These are phyloP conservation scores for Linnemannia zychae DNA, from an alignment of 192 early-diverging fungal genomes.

Conservation along the genomic window DNA sequence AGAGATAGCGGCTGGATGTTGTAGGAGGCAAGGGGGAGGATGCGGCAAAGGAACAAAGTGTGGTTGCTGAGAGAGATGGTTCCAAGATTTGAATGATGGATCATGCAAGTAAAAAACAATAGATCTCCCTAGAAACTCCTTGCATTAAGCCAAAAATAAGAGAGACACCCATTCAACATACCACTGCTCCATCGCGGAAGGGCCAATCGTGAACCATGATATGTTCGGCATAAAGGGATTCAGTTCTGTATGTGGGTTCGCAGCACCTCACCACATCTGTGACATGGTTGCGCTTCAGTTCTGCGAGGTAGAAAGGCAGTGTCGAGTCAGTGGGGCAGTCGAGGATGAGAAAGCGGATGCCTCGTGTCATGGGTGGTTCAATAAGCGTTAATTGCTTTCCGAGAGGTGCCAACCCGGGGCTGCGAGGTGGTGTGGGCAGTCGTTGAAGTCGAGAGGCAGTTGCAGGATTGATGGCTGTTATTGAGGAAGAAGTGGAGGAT, in stretches of 20 bases:
- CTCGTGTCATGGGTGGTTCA: constrained; percentile 64
- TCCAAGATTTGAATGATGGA: neutral
- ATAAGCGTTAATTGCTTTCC: constrained; percentile 76
- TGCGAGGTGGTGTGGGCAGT: constrained; percentile 53
- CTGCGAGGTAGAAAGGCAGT: constrained; percentile 78
- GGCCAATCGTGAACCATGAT: constrained; percentile 92
- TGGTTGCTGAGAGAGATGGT: neutral
- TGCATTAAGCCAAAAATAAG: neutral
- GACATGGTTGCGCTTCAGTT: constrained; percentile 80
- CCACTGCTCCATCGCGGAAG: constrained; percentile 91
- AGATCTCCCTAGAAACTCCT: neutral
- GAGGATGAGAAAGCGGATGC: constrained; percentile 89
- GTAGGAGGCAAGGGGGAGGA: neutral
- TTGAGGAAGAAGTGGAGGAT: constrained; percentile 9
- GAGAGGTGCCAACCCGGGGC: constrained; percentile 58
- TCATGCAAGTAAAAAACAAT: neutral
- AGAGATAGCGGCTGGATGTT: neutral
- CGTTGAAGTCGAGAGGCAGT: constrained; percentile 31
- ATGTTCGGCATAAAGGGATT: constrained; percentile 66
- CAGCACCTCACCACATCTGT: constrained; percentile 94
- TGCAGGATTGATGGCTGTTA: constrained; percentile 20
- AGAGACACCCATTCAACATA: constrained; percentile 34
- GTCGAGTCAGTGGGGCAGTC: constrained; percentile 92
- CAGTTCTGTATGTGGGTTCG: constrained; percentile 85
- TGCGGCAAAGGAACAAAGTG: neutral